Evolutionary conservation across 768 basidiomycete species (phyloP).

Genomic region (Amanita jacksonii): DNA sequence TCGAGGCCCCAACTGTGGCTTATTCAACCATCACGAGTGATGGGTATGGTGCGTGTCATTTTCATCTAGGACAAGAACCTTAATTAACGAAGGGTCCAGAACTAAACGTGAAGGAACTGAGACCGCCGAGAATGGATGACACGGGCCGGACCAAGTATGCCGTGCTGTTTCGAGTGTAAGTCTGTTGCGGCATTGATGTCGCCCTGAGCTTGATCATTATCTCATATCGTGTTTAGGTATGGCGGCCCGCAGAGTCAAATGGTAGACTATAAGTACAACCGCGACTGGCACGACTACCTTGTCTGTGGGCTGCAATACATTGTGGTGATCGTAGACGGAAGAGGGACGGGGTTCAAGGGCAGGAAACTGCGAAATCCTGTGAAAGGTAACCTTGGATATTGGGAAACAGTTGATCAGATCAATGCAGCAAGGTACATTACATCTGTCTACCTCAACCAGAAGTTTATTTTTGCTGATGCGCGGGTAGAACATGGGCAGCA

Average conservation of each 20-base stretch:
- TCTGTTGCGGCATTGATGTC: background rate
- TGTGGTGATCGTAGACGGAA: constrained; percentile 81
- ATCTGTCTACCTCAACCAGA: no score
- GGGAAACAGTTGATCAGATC: constrained; percentile 86
- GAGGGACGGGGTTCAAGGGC: constrained; percentile 91
- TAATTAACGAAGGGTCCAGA: constrained; percentile 32
- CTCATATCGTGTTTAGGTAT: constrained; percentile 40
- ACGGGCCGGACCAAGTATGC: constrained; percentile 95
- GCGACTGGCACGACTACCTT: constrained; percentile 85
- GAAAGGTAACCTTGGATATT: constrained; percentile 81
- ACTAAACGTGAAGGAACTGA: constrained; percentile 83
- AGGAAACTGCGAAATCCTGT: constrained; percentile 77
- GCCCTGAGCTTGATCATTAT: constrained; percentile 3
- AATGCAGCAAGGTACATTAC: constrained; percentile 67
- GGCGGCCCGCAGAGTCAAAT: constrained; percentile 85
- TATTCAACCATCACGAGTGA: constrained; percentile 71
- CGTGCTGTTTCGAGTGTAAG: constrained; percentile 81
- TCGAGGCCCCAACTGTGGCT: constrained; percentile 59
- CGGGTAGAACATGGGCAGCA: constrained; percentile 63
- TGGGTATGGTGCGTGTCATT: constrained; percentile 54
- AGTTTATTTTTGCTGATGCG: no score
- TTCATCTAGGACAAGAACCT: background rate
- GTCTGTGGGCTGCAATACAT: constrained; percentile 77
- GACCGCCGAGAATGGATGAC: constrained; percentile 89
- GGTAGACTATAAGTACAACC: constrained; percentile 54